phyloP scores from a whole-genome alignment of 805 yeast species.

The Diddensiella transvaalensis region DNA sequence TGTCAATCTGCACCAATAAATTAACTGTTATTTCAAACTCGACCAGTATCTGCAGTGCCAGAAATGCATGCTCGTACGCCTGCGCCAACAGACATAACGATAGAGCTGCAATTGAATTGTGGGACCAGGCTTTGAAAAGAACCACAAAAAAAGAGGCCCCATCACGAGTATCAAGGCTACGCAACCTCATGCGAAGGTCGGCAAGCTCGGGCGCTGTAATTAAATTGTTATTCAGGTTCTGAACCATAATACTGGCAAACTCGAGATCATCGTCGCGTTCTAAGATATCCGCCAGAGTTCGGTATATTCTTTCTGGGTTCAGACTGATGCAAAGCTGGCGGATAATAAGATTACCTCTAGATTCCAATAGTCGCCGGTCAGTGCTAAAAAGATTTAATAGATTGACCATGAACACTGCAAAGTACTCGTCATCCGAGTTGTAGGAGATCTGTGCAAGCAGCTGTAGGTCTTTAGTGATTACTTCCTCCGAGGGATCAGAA shows the following conservation, averaged over 20 bases:
- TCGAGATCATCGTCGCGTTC: constrained; percentile 56
- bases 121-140: constrained; percentile 87
- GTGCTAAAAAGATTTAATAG: constrained; percentile 65
- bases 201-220: constrained; percentile 81
- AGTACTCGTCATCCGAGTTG: constrained; percentile 70
- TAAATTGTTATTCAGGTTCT: constrained; percentile 79
- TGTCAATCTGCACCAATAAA: constrained; percentile 80
- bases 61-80: constrained; percentile 80
- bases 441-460: constrained; percentile 68
- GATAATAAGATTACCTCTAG: constrained; percentile 77
- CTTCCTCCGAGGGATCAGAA: constrained; percentile 71
- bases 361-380: constrained; percentile 63
- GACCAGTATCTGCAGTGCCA: constrained; percentile 75
- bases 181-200: constrained; percentile 62
- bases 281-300: constrained; percentile 72
- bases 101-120: constrained; percentile 82
- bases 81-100: constrained; percentile 83
- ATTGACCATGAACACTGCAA: constrained; percentile 69
- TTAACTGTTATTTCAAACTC: constrained; percentile 78
- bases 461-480: constrained; percentile 68
- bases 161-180: constrained; percentile 55
- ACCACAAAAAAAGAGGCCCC: constrained; percentile 70
- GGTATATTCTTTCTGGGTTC: constrained; percentile 78
- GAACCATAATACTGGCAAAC: constrained; percentile 78
- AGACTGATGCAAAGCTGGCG: constrained; percentile 78